These are phyloP conservation scores for Boletus reticuloceps DNA, from an alignment of 768 basidiomycete species.

Conservation along the genomic window DNA sequence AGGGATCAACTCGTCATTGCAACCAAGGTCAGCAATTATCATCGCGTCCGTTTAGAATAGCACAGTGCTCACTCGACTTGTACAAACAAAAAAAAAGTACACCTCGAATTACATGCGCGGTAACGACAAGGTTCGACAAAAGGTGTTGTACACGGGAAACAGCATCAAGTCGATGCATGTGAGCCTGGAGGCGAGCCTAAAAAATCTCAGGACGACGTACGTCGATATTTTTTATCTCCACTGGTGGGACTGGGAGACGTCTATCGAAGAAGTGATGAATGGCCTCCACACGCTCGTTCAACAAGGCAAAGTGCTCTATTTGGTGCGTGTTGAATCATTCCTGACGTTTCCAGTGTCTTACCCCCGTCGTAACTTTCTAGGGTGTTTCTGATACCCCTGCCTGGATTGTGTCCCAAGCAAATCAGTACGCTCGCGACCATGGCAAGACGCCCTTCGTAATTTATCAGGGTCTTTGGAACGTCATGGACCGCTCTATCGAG, in stretches of 20 bases:
- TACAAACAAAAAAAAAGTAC: conserved; percentile 7
- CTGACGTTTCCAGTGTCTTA: neutral
- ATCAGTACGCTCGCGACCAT: conserved; percentile 41
- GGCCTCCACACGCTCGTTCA: conserved; percentile 36
- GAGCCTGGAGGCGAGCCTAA: conserved; percentile 33
- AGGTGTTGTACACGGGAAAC: conserved; percentile 37
- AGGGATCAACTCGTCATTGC: conserved; percentile 49
- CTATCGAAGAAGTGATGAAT: conserved; percentile 41
- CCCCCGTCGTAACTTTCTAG: neutral
- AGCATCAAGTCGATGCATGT: conserved; percentile 33
- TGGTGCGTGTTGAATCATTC: conserved; percentile 9
- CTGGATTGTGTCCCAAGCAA: conserved; percentile 40
- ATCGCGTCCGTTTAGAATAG: neutral
- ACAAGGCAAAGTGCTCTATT: conserved; percentile 38
- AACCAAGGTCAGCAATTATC: conserved; percentile 29
- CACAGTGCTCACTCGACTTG: conserved; percentile 6
- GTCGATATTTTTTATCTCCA: conserved; percentile 26
- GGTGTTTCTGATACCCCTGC: conserved; percentile 36
- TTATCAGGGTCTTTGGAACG: conserved; percentile 40
- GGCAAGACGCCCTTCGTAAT: conserved; percentile 45
- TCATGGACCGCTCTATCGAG: conserved; percentile 39
- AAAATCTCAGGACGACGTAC: conserved; percentile 50
- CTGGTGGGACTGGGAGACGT: conserved; percentile 38
- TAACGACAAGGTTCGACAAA: conserved; percentile 14
- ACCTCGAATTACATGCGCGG: conserved; percentile 14